Evolutionary conservation across 352 stramenopile species (phyloP), one percentile per base, ranked within the genome.

Genomic region (Globisporangium middletonii): DNA sequence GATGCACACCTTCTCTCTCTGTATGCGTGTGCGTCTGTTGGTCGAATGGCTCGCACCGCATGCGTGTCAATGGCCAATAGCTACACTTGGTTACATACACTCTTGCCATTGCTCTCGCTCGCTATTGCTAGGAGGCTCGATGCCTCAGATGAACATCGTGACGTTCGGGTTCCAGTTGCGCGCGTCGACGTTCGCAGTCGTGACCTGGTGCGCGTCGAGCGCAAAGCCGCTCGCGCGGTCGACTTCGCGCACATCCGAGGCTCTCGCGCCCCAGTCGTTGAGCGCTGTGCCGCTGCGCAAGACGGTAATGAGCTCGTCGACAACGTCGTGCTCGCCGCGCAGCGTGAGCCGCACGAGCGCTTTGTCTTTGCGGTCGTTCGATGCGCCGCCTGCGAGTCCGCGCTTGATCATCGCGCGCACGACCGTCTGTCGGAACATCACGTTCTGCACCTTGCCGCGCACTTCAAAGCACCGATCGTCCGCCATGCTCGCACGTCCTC

Each of bases 341-440:
- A 92, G 45, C 26, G 79, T 92, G 45, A 92, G 49, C 41, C 79
- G 72, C 53, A 92, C 82, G 19, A 89, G 65, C 46, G 65, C 64
- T 41, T 64, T 80, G 57, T 89, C 77, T 41, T 55, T 57, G 26
- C 65, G 71, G 57, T 89, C 77, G 65, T 92, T 92, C 27, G 77
- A 83, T 44, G 82, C 79, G 56, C 82, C 79, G 41, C 82, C 79
- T 44, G 56, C 53, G 18, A 92, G 60, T 27, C 65, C 72, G 47
- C 78, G 76, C 68, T 84, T 87, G 50, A 75, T 67, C 78, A 89
- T 89, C 58, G 79, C 82, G 44, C 79, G 77, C 67, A 92, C 87
- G 35, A 89, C 58, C 12, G 82, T 92, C 62, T 92, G 75, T 0
- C 82, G 79, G 62, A 92, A 92, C 82, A 92, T 92, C 53, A 89